Evolutionary conservation across 768 basidiomycete species (phyloP).

Genomic region (Piloderma croceum): DNA sequence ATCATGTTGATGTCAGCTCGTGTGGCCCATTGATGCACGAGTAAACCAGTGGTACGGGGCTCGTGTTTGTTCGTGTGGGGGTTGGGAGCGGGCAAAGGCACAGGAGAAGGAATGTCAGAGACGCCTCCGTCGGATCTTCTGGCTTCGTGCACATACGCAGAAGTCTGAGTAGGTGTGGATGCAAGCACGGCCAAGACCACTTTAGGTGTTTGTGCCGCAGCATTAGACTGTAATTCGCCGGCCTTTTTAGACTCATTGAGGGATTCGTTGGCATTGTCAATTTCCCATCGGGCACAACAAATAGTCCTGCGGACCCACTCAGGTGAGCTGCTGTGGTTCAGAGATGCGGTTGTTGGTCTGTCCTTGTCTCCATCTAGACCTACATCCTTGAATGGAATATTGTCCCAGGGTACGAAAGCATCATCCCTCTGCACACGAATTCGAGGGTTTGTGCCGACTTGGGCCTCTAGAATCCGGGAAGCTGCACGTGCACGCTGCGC

Average conservation of each 20-base stretch:
- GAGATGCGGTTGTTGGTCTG: conserved; percentile 18
- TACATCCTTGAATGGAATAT: conserved; percentile 48
- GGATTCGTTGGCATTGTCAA: conserved; percentile 43
- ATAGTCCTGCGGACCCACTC: conserved; percentile 85
- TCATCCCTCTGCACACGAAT: conserved; percentile 79
- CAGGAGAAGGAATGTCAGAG: conserved; percentile 38
- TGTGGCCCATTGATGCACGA: conserved; percentile 64
- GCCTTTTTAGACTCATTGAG: conserved; percentile 13
- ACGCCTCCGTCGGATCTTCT: conserved; percentile 23
- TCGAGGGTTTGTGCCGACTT: conserved; percentile 77
- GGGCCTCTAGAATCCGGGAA: conserved; percentile 82
- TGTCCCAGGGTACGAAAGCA: conserved; percentile 79
- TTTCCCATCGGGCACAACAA: conserved; percentile 77
- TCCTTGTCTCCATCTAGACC: conserved; percentile 18
- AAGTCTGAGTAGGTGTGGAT: conserved; percentile 22
- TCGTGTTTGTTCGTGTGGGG: conserved; percentile 54
- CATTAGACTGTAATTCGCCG: conserved; percentile 5
- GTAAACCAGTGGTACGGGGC: conserved; percentile 54
- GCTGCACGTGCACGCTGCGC: conserved; percentile 83
- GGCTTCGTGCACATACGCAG: conserved; percentile 22
- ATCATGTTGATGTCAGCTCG: conserved; percentile 55
- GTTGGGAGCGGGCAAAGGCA: conserved; percentile 61
- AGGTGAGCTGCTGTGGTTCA: conserved; percentile 42
- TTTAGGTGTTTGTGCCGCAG: conserved; percentile 30
- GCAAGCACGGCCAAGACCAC: conserved; percentile 57